Base-by-base conservation (phyloP, 2,329 filamentous ascomycete genomes). In the Stagonosporopsis rhizophila region DNA sequence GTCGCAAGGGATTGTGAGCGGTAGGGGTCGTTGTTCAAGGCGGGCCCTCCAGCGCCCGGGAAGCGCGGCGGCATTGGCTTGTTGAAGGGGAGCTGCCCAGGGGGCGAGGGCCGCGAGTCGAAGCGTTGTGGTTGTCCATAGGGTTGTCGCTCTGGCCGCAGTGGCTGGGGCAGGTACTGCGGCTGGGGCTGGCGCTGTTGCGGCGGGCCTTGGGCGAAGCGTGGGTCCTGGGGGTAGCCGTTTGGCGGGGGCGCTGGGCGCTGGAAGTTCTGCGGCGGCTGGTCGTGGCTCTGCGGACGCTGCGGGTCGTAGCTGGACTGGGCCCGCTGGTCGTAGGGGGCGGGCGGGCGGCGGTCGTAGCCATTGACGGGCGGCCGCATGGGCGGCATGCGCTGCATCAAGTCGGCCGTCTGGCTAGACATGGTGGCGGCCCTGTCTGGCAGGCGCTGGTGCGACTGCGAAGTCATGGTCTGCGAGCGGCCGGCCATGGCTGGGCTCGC, bases 401-500 rank as follows among this genome's bases (percentile, higher is more conserved):
- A 79, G 50, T 78, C 76, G 34, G 74, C 72, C 35, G 77, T 79
- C 58, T 81, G 77, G 25, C 68, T 67, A 12, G 78, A 77, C 80
- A 82, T 82, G 52, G 92, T 96, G 64, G 91, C 88, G 44, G 92
- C 91, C 67, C 93, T 87, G 66, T 90, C 90, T 47, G 82, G 80
- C 48, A 82, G 81, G 56, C 84, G 68, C 80, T 85, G 86, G 56
- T 82, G 78, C 28, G 89, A 84, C 62, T 92, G 88, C 52, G 90
- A 92, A 62, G 89, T 95, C 92, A 98, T 97, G 23, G 94, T 97
- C 73, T 97, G 93, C 55, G 93, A 96, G 75, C 95, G 89, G 56
- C 94, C 94, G 41, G 91, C 69, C 72, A 74, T 68, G 59, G 72
- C 87, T 42, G 92, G 92, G 62, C 91, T 92, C 63, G 91, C 88